phyloP scores from a whole-genome alignment of 371 early-diverging fungal genomes.

The Rhizomucor miehei region DNA sequence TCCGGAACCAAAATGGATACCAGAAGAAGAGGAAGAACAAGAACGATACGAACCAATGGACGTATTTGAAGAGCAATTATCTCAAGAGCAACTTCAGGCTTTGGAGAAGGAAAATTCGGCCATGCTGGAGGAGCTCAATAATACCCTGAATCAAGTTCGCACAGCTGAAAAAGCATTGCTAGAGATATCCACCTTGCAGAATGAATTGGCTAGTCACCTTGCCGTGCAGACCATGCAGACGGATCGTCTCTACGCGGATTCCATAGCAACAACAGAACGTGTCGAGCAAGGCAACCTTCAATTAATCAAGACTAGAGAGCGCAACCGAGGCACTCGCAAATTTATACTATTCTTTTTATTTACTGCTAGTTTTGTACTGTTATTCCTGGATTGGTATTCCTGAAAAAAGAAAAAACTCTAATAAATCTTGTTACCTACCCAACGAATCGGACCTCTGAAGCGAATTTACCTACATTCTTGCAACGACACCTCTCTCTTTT shows the following conservation, averaged over 20 bases:
- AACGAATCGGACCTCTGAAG: too few species aligned
- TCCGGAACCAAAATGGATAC: neutral
- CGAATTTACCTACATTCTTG: neutral
- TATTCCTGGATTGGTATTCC: slow-evolving; percentile 77
- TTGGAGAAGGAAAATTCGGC: slow-evolving; percentile 60
- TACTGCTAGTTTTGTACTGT: slow-evolving; percentile 58
- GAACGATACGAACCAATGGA: slow-evolving; percentile 8
- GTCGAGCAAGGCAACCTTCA: slow-evolving; percentile 61
- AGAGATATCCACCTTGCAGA: slow-evolving; percentile 68
- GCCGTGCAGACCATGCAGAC: slow-evolving; percentile 66
- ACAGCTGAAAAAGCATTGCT: slow-evolving; percentile 64
- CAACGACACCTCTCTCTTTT: neutral
- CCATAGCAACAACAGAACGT: slow-evolving; percentile 56
- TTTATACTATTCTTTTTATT: slow-evolving; percentile 63
- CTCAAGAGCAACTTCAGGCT: slow-evolving; percentile 57
- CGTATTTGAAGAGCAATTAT: slow-evolving; percentile 45
- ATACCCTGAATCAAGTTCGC: slow-evolving; percentile 59
- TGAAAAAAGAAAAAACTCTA: slow-evolving; percentile 14
- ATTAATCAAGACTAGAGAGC: slow-evolving; percentile 51
- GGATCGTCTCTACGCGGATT: slow-evolving; percentile 65
- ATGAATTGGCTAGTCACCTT: slow-evolving; percentile 61
- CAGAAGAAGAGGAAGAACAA: slow-evolving; percentile 3
- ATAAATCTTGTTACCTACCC: too few species aligned
- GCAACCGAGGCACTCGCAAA: slow-evolving; percentile 58
- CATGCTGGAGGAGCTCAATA: slow-evolving; percentile 60